A percentile compares a stretch with the other conserved stretches of the same genome.
phyloP scores from a whole-genome alignment of 2,329 filamentous ascomycete genomes.

The Periconia digitata region DNA sequence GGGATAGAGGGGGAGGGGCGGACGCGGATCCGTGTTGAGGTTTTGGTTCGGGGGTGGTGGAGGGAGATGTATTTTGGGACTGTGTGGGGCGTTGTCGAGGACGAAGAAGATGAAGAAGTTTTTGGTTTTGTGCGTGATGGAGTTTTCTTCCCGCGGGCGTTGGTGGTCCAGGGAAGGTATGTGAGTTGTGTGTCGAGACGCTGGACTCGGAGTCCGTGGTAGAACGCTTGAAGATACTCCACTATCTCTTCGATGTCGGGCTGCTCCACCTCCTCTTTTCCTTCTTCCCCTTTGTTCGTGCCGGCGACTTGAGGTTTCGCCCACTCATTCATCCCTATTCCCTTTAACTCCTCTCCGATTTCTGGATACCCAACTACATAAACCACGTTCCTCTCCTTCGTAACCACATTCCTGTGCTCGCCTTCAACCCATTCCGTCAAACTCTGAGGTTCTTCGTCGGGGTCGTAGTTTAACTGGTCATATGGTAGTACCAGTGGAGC shows the following conservation, averaged over 20 bases:
- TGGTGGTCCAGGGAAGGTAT: conserved; percentile 54
- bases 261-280: neutral
- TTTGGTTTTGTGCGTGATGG: too few relatives aligned
- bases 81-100: too few relatives aligned
- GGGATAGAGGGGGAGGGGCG: conserved; percentile 54
- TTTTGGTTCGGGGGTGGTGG: conserved; percentile 27
- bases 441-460: conserved; percentile 55
- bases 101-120: too few relatives aligned
- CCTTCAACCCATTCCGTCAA: conserved; percentile 54
- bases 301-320: conserved; percentile 25
- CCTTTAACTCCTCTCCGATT: conserved; percentile 38
- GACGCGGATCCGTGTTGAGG: conserved; percentile 54
- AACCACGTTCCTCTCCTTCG: conserved; percentile 43
- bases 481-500: conserved; percentile 61
- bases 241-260: conserved; percentile 35
- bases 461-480: conserved; percentile 60
- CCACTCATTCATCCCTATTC: conserved; percentile 49
- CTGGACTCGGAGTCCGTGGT: conserved; percentile 57
- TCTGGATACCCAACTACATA: conserved; percentile 56
- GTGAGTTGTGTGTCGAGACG: conserved; percentile 42
- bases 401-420: conserved; percentile 52
- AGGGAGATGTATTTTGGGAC: conserved; percentile 51
- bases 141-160: conserved; percentile 1
- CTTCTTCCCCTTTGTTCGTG: neutral
- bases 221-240: conserved; percentile 54